Conservation (phyloP, 768 basidiomycete species). For the Kwoniella europaea region DNA sequence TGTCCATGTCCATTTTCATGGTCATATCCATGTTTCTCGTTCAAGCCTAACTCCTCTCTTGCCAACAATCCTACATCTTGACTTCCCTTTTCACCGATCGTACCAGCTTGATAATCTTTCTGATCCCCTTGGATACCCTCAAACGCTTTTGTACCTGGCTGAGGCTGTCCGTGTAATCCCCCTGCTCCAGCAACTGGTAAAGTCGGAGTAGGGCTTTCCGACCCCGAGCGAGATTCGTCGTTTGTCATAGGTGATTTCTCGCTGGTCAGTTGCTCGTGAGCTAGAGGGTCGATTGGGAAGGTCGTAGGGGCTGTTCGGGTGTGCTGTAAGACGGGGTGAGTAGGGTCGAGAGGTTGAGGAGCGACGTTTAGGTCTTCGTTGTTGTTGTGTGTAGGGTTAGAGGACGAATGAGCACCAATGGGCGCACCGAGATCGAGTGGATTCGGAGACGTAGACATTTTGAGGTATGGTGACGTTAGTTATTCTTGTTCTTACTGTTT, state of each 20-base stretch:
- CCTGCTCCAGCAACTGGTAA: constrained; percentile 19
- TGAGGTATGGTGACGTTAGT: neutral
- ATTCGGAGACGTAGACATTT: constrained; percentile 21
- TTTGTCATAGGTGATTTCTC: neutral
- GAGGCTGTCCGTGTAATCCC: constrained; percentile 28
- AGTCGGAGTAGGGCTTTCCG: constrained; percentile 33
- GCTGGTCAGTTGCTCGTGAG: constrained; percentile 1
- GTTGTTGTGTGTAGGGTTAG: neutral
- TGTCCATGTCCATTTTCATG: constrained; percentile 2
- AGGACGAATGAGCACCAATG: constrained; percentile 1
- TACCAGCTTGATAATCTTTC: constrained; percentile 35
- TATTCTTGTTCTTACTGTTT: no score
- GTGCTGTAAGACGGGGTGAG: constrained; percentile 20
- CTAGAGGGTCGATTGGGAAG: constrained; percentile 23
- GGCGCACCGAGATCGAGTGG: constrained; percentile 20
- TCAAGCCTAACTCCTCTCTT: constrained; percentile 23
- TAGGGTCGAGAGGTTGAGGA: neutral
- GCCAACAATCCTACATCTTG: constrained; percentile 18
- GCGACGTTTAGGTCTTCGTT: neutral
- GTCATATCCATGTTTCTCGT: constrained; percentile 10
- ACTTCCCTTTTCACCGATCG: constrained; percentile 18
- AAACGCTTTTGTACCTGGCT: constrained; percentile 24
- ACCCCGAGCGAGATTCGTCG: constrained; percentile 16
- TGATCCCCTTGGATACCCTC: constrained; percentile 5
- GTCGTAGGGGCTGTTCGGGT: constrained; percentile 35